Conservation (phyloP, 176 grass and related monocot species). For the Avena sativa region DNA sequence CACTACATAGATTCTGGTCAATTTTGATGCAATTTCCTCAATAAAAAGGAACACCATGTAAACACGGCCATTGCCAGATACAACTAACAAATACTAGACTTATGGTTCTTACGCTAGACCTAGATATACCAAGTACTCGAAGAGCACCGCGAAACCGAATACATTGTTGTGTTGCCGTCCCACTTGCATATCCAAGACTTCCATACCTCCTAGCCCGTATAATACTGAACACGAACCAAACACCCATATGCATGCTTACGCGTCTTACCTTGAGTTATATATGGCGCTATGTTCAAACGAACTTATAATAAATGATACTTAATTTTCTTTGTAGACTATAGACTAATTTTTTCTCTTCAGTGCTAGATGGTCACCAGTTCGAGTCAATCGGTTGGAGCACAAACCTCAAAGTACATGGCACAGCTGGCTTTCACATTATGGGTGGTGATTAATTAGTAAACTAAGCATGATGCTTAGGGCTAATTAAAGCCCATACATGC, state of each 20-base stretch:
- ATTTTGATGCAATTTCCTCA: too few relatives aligned
- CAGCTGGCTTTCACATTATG: conserved; percentile 37
- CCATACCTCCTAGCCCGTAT: not conserved
- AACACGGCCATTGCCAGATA: too few relatives aligned
- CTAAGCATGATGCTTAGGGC: conserved; percentile 19
- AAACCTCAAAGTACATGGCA: conserved; percentile 39
- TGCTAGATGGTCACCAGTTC: not conserved
- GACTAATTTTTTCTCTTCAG: not conserved
- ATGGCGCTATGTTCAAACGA: not conserved
- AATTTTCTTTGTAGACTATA: not conserved
- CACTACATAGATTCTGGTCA: too few relatives aligned
- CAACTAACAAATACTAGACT: too few relatives aligned
- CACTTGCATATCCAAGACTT: not conserved
- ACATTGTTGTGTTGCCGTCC: not conserved
- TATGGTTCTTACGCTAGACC: too few relatives aligned
- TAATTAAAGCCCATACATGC: conserved; percentile 12
- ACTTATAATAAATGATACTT: not conserved
- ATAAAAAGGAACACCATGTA: too few relatives aligned
- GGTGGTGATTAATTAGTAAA: conserved; percentile 2
- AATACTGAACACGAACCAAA: not conserved
- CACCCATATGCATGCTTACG: not conserved
- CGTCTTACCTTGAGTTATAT: not conserved
- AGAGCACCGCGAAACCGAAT: not conserved
- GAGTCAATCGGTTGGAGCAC: conserved; percentile 15
- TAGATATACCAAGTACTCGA: not conserved